These are phyloP conservation scores for Tephrocybe rancida DNA, from an alignment of 768 basidiomycete genomes.

Conservation along the genomic window DNA sequence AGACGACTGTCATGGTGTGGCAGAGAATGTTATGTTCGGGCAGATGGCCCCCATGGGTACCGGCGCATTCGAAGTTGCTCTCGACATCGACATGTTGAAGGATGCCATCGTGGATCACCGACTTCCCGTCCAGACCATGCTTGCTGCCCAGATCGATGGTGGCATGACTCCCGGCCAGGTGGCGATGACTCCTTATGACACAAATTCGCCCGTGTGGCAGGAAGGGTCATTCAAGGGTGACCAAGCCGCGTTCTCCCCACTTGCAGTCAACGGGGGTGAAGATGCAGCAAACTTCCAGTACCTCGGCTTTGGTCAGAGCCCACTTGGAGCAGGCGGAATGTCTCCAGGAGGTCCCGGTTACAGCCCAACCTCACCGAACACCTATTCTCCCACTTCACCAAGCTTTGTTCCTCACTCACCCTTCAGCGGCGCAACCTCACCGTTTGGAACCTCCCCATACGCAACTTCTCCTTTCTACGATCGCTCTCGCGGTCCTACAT, in stretches of 20 bases:
- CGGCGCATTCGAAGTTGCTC: constrained; percentile 91
- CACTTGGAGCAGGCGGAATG: constrained; percentile 82
- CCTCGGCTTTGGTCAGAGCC: constrained; percentile 84
- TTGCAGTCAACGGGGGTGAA: constrained; percentile 85
- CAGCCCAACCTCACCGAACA: constrained; percentile 89
- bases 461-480: constrained; percentile 86
- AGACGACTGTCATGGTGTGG: constrained; percentile 97
- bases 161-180: constrained; percentile 92
- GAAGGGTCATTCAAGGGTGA: constrained; percentile 81
- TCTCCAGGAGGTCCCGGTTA: constrained; percentile 88
- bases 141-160: constrained; percentile 78
- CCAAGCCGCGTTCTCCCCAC: constrained; percentile 91
- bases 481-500: constrained; percentile 61
- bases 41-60: constrained; percentile 99
- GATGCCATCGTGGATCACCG: constrained; percentile 98
- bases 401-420: constrained; percentile 83
- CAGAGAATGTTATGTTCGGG: constrained; percentile 99
- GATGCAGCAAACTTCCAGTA: constrained; percentile 75
- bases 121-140: constrained; percentile 80
- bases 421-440: constrained; percentile 80
- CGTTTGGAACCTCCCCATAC: constrained; percentile 80
- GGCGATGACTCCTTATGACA: constrained; percentile 97
- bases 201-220: constrained; percentile 84
- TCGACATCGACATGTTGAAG: constrained; percentile 98
- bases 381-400: constrained; percentile 88